A percentile compares a stretch with the other conserved stretches of the same genome.
phyloP scores from a whole-genome alignment of 495 filamentous ascomycete genomes.

The Xeromyces bisporus region DNA sequence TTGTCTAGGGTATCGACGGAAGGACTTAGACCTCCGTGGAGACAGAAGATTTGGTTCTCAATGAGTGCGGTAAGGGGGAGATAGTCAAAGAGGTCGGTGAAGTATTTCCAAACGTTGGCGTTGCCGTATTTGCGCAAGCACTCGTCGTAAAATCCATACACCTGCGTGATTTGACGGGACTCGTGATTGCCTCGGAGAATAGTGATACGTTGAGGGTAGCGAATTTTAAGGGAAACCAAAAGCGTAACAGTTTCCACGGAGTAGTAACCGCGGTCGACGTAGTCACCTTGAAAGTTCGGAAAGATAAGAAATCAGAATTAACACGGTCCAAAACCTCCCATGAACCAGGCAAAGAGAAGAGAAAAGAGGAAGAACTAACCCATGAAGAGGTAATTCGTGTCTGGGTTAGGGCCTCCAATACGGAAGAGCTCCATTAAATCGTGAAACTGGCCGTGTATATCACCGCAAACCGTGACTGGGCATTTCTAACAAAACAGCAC shows the following conservation, averaged over 20 bases:
- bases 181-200: conserved; percentile 96
- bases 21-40: conserved; percentile 89
- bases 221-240: conserved; percentile 86
- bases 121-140: conserved; percentile 96
- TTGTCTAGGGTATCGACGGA: conserved; percentile 98
- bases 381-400: conserved; percentile 95
- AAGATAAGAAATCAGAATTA: not conserved
- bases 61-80: conserved; percentile 95
- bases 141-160: conserved; percentile 97
- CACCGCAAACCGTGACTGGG: conserved; percentile 82
- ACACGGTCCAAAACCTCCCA: too few relatives aligned
- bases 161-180: conserved; percentile 91
- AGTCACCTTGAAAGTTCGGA: conserved; percentile 48
- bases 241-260: conserved; percentile 92
- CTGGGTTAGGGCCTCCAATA: conserved; percentile 78
- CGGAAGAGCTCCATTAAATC: conserved; percentile 91
- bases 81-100: conserved; percentile 98
- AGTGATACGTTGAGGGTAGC: conserved; percentile 90
- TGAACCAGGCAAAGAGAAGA: not conserved
- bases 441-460: conserved; percentile 89
- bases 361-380: conserved; percentile 32
- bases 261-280: conserved; percentile 94
- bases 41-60: conserved; percentile 99
- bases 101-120: conserved; percentile 99
- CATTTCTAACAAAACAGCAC: conserved; percentile 48